These are phyloP conservation scores for Eutrema heterophyllum DNA, from an alignment of 345 rosid species.

Conservation along the genomic window DNA sequence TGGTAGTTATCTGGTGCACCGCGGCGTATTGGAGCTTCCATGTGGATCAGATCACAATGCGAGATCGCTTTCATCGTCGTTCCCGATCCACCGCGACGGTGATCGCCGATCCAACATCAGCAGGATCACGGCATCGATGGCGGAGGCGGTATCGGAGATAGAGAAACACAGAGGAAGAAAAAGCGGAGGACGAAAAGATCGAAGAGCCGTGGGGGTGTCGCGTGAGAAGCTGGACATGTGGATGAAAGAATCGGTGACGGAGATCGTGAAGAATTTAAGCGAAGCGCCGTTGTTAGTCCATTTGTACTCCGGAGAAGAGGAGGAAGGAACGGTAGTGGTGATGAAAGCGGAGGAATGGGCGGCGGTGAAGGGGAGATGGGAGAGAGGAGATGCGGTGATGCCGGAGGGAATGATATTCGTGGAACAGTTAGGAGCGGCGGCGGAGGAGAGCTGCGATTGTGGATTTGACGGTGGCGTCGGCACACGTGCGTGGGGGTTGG, in stretches of 20 bases:
- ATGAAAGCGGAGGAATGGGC: conserved; percentile 34
- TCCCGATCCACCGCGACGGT: conserved; percentile 9
- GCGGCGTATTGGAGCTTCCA: conserved; percentile 26
- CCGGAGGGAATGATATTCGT: conserved; percentile 33
- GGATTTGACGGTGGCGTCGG: conserved; percentile 37
- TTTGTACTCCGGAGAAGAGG: conserved; percentile 8
- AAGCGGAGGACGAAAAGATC: background rate
- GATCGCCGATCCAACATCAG: background rate
- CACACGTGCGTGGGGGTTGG: conserved; percentile 69
- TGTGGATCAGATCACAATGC: conserved; percentile 22
- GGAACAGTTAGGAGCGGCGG: conserved; percentile 21
- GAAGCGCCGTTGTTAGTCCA: conserved; percentile 29
- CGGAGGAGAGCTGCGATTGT: conserved; percentile 44
- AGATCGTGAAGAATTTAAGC: conserved; percentile 26
- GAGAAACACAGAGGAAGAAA: conserved; percentile 22
- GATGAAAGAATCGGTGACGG: conserved; percentile 33
- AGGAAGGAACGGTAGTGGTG: conserved; percentile 26
- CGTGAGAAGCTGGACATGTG: conserved; percentile 31
- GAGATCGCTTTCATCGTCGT: conserved; percentile 7
- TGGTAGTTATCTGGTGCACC: conserved; percentile 28
- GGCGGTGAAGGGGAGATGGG: conserved; percentile 26
- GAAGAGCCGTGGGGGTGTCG: conserved; percentile 12
- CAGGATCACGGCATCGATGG: conserved; percentile 21
- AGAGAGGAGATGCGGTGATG: conserved; percentile 34
- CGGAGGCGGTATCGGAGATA: conserved; percentile 16